Conservation (phyloP, 306 rosid species). For the Castanea mollissima region DNA sequence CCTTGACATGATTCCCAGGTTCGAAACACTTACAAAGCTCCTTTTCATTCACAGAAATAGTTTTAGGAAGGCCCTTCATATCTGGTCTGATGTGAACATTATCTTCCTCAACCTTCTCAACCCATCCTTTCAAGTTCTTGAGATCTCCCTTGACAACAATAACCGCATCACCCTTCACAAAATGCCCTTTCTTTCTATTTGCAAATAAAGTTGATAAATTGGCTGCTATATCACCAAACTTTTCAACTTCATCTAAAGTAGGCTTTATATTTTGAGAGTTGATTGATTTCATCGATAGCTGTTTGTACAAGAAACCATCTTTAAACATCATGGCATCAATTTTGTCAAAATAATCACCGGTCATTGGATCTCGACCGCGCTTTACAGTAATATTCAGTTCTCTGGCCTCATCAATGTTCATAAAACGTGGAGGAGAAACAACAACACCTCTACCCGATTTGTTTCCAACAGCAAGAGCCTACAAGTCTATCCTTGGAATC, state of each 20-base stretch:
- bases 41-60: conserved; percentile 80
- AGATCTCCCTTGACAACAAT: conserved; percentile 89
- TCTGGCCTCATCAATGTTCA: conserved; percentile 93
- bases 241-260: conserved; percentile 91
- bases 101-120: conserved; percentile 94
- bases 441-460: conserved; percentile 92
- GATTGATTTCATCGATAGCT: conserved; percentile 84
- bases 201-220: conserved; percentile 85
- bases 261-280: conserved; percentile 78
- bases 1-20: conserved; percentile 97
- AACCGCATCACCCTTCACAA: conserved; percentile 97
- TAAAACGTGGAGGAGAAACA: conserved; percentile 97
- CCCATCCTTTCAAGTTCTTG: conserved; percentile 92
- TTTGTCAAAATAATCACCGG: conserved; percentile 84
- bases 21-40: conserved; percentile 96
- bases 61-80: conserved; percentile 77
- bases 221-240: conserved; percentile 80
- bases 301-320: conserved; percentile 90
- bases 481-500: conserved; percentile 94
- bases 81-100: conserved; percentile 90
- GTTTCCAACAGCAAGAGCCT: conserved; percentile 69
- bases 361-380: conserved; percentile 80
- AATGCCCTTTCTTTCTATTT: conserved; percentile 94
- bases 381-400: conserved; percentile 90
- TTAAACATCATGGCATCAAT: conserved; percentile 91